Percentiles rank a stretch among this genome's conserved stretches.
Conservation (phyloP, 495 filamentous ascomycete species). For the Pyrenula massariospora region DNA sequence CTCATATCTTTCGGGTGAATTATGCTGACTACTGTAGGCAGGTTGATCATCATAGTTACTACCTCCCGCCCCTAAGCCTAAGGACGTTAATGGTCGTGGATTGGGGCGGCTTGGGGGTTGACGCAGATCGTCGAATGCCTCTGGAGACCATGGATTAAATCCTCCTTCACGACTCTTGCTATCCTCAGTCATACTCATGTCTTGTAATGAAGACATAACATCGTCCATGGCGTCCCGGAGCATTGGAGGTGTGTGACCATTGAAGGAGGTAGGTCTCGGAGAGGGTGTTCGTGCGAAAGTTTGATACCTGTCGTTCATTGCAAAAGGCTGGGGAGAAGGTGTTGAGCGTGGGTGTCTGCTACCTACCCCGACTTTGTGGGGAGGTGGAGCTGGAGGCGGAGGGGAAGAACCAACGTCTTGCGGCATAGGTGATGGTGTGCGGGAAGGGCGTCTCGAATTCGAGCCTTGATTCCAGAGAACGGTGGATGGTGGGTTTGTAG, state of each 20-base stretch:
- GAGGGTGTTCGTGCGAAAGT: slow-evolving; percentile 44
- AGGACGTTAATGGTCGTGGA: slow-evolving; percentile 56
- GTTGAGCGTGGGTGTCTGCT: slow-evolving; percentile 14
- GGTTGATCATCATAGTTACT: slow-evolving; percentile 40
- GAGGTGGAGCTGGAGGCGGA: slow-evolving; percentile 21
- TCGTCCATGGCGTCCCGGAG: slow-evolving; percentile 93
- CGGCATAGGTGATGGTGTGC: slow-evolving; percentile 13
- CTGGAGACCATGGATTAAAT: slow-evolving; percentile 81
- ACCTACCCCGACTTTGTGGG: slow-evolving; percentile 19
- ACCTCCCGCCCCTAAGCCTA: slow-evolving; percentile 45
- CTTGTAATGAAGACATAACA: slow-evolving; percentile 91
- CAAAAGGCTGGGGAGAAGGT: slow-evolving; percentile 26
- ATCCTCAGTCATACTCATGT: slow-evolving; percentile 59
- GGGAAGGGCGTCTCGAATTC: slow-evolving; percentile 2
- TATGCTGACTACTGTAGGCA: slow-evolving; percentile 20
- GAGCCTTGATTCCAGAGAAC: slow-evolving; percentile 25
- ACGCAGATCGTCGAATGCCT: slow-evolving; percentile 62
- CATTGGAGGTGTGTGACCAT: slow-evolving; percentile 78
- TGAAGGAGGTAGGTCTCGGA: slow-evolving; percentile 49
- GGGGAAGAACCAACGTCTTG: slow-evolving; percentile 13
- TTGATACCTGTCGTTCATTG: slow-evolving; percentile 38
- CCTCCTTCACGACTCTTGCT: slow-evolving; percentile 37
- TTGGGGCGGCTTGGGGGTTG: slow-evolving; percentile 16
- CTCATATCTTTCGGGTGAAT: slow-evolving; percentile 34
- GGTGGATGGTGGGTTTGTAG: slow-evolving; percentile 18